A percentile compares a stretch with the other conserved stretches of the same genome.
Evolutionary conservation across 257 asterid species (phyloP).

Genomic region (Orobanche coerulescens): DNA sequence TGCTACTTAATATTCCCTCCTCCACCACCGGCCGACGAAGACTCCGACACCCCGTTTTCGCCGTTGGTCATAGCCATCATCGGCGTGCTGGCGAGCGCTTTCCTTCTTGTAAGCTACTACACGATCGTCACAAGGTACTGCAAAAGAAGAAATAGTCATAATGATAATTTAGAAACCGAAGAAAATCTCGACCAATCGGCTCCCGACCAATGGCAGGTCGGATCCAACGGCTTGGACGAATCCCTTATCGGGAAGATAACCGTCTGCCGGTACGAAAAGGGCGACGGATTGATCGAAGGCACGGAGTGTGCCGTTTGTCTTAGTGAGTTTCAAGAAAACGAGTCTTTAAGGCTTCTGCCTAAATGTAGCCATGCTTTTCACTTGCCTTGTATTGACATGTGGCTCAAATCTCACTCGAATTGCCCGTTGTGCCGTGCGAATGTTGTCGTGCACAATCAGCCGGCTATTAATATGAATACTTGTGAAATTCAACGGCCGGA

Average conservation of each 20-base stretch:
- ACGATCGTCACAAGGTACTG: constrained; percentile 58
- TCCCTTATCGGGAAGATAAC: constrained; percentile 45
- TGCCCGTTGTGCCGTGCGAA: constrained; percentile 75
- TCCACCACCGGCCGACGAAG: constrained; percentile 50
- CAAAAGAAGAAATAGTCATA: constrained; percentile 27
- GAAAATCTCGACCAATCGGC: constrained; percentile 24
- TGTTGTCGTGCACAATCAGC: constrained; percentile 23
- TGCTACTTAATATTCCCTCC: constrained; percentile 76
- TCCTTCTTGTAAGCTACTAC: constrained; percentile 62
- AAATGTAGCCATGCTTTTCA: constrained; percentile 90
- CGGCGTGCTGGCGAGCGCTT: constrained; percentile 50
- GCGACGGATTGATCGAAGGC: constrained; percentile 63
- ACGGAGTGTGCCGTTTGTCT: constrained; percentile 80
- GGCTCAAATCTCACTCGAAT: constrained; percentile 70
- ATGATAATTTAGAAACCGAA: constrained; percentile 1
- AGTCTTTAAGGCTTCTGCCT: constrained; percentile 62
- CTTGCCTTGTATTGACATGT: constrained; percentile 67
- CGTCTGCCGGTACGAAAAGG: constrained; percentile 53
- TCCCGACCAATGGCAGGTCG: constrained; percentile 38
- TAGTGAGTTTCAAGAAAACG: constrained; percentile 60
- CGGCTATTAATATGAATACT: constrained; percentile 25
- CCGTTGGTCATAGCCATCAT: constrained; percentile 69
- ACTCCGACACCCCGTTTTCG: constrained; percentile 39
- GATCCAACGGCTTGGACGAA: constrained; percentile 51
- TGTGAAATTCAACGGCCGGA: constrained; percentile 32